Conservation (phyloP, 2,329 filamentous ascomycete genomes). For the Alternaria conjuncta region DNA sequence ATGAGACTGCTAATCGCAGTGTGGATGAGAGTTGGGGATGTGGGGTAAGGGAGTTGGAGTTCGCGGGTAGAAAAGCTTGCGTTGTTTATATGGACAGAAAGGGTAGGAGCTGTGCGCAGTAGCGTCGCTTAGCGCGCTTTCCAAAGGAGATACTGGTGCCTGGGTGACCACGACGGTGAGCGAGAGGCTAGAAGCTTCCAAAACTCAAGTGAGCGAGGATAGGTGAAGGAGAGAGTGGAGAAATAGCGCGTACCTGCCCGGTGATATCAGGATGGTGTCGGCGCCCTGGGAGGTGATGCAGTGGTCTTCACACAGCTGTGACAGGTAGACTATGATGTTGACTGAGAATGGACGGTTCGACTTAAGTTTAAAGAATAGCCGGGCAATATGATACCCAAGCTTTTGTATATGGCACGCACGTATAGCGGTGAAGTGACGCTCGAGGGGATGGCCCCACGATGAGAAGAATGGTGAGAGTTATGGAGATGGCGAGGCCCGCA, state of each 20-base stretch:
- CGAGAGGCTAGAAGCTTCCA: slow-evolving; percentile 4
- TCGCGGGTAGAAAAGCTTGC: not conserved
- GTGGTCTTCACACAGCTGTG: not conserved
- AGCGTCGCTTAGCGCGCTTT: slow-evolving; percentile 7
- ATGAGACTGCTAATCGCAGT: not conserved
- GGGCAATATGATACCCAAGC: too few relatives aligned
- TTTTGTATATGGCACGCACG: not conserved
- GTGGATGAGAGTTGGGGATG: not conserved
- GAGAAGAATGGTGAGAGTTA: not conserved
- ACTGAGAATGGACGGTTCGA: too few relatives aligned
- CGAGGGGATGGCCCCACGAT: not conserved
- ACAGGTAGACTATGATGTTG: too few relatives aligned
- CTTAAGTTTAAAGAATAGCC: too few relatives aligned
- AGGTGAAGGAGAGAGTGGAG: slow-evolving; percentile 13
- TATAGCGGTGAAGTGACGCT: not conserved
- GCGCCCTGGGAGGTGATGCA: not conserved
- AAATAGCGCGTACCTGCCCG: too few relatives aligned
- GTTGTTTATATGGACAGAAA: slow-evolving; percentile 12
- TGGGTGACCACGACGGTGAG: slow-evolving; percentile 1
- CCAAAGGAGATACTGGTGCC: not conserved
- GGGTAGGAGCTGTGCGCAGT: slow-evolving; percentile 12
- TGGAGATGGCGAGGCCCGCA: not conserved
- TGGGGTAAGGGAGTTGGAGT: not conserved
- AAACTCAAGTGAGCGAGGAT: not conserved
- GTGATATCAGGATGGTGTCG: too few relatives aligned